Conservation (phyloP, 2,329 filamentous ascomycete species). For the Ceratocystis cubensis region DNA sequence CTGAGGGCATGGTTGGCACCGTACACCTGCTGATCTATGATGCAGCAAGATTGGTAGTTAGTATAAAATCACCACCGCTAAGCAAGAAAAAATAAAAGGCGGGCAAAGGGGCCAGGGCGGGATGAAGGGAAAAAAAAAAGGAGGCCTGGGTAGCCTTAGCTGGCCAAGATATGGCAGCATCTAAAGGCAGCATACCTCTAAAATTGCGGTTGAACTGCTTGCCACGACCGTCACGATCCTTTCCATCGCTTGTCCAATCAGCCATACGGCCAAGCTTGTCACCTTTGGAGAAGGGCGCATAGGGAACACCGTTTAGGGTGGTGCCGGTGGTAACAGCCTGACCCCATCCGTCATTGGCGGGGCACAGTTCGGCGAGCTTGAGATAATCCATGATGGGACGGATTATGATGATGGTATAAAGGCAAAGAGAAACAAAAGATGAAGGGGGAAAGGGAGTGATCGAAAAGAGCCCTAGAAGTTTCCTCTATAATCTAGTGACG, state of each 20-base stretch:
- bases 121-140: not conserved
- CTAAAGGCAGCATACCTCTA: slow-evolving; percentile 50
- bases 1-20: slow-evolving; percentile 74
- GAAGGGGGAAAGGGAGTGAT: not conserved
- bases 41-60: slow-evolving; percentile 13
- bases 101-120: not conserved
- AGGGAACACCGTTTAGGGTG: slow-evolving; percentile 86
- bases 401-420: not conserved
- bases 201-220: slow-evolving; percentile 88
- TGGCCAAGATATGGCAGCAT: not conserved
- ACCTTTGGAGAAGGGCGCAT: slow-evolving; percentile 95
- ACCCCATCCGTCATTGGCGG: slow-evolving; percentile 74
- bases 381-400: slow-evolving; percentile 31
- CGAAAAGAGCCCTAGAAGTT: not conserved
- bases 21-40: slow-evolving; percentile 85
- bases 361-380: slow-evolving; percentile 58
- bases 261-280: slow-evolving; percentile 99
- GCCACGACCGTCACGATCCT: slow-evolving; percentile 62
- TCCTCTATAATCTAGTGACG: not conserved
- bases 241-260: slow-evolving; percentile 89
- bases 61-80: slow-evolving; percentile 21
- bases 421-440: not conserved
- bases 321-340: slow-evolving; percentile 71
- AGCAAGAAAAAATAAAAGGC: not conserved
- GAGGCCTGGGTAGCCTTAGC: not conserved